These are phyloP conservation scores for Pichia thaimueangensis DNA, from an alignment of 805 yeast genomes.

Conservation along the genomic window DNA sequence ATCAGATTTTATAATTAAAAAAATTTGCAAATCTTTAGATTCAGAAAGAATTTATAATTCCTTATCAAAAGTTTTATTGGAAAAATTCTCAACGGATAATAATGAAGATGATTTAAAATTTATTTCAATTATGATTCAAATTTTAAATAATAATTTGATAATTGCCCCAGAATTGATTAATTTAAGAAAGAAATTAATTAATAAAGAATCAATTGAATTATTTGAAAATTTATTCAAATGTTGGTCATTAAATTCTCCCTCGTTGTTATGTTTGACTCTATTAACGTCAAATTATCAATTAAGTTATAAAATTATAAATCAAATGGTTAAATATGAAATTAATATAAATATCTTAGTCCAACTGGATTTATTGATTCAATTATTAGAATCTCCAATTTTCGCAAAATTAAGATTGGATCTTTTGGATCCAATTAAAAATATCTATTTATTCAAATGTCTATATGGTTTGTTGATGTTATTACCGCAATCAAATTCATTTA, in stretches of 20 bases:
- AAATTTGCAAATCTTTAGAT: constrained; percentile 71
- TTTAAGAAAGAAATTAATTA: constrained; percentile 57
- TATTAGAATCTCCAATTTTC: constrained; percentile 89
- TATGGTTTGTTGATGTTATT: constrained; percentile 90
- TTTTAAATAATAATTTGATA: constrained; percentile 75
- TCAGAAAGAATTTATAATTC: constrained; percentile 81
- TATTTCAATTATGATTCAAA: constrained; percentile 75
- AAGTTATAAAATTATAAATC: constrained; percentile 74
- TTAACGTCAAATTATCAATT: constrained; percentile 84
- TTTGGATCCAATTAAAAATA: constrained; percentile 79
- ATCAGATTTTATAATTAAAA: constrained; percentile 79
- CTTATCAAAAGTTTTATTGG: constrained; percentile 63
- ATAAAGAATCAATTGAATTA: constrained; percentile 26
- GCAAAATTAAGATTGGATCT: constrained; percentile 79
- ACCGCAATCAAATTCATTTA: constrained; percentile 90
- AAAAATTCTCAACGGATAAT: constrained; percentile 19
- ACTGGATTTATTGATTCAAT: constrained; percentile 81
- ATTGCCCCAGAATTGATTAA: constrained; percentile 76
- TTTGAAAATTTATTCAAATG: constrained; percentile 75
- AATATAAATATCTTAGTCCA: constrained; percentile 76
- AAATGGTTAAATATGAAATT: constrained; percentile 76
- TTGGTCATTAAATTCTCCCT: constrained; percentile 90
- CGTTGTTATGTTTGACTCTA: constrained; percentile 78
- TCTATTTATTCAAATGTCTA: constrained; percentile 75
- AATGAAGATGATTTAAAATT: constrained; percentile 59